These are phyloP conservation scores for Ophiognomonia clavigignenti-juglandacearum DNA, from an alignment of 2,329 filamentous ascomycete genomes.

Conservation along the genomic window DNA sequence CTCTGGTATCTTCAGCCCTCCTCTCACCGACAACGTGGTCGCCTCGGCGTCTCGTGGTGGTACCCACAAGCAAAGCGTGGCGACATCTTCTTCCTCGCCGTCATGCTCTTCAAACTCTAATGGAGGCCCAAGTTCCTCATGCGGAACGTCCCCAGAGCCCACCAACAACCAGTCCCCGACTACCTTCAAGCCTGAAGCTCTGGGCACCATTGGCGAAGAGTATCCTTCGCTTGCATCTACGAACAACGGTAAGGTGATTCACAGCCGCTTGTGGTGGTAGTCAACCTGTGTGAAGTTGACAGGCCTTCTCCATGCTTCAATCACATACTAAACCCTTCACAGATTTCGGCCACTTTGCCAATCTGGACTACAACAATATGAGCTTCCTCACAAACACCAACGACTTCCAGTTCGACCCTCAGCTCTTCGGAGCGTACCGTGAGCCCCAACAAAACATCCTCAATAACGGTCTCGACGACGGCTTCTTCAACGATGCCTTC, in stretches of 20 bases:
- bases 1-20: slow-evolving; percentile 55
- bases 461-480: slow-evolving; percentile 64
- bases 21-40: slow-evolving; percentile 37
- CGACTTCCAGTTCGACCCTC: slow-evolving; percentile 81
- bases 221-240: slow-evolving; percentile 47
- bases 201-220: slow-evolving; percentile 65
- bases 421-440: slow-evolving; percentile 87
- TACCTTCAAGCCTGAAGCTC: slow-evolving; percentile 58
- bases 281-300: not conserved
- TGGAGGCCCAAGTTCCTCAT: slow-evolving; percentile 57
- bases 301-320: not conserved
- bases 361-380: slow-evolving; percentile 51
- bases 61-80: slow-evolving; percentile 45
- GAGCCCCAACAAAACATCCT: slow-evolving; percentile 83
- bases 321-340: slow-evolving; percentile 18
- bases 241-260: slow-evolving; percentile 30
- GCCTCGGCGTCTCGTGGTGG: slow-evolving; percentile 44
- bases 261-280: not conserved
- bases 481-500: slow-evolving; percentile 70
- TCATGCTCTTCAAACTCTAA: slow-evolving; percentile 59
- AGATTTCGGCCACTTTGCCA: slow-evolving; percentile 34
- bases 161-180: slow-evolving; percentile 62
- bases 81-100: slow-evolving; percentile 58
- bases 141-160: slow-evolving; percentile 74
- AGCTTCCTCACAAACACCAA: slow-evolving; percentile 76